Evolutionary conservation across 148 eudicot genomes (phyloP).

Genomic region (Amaranthus hypochondriacus): DNA sequence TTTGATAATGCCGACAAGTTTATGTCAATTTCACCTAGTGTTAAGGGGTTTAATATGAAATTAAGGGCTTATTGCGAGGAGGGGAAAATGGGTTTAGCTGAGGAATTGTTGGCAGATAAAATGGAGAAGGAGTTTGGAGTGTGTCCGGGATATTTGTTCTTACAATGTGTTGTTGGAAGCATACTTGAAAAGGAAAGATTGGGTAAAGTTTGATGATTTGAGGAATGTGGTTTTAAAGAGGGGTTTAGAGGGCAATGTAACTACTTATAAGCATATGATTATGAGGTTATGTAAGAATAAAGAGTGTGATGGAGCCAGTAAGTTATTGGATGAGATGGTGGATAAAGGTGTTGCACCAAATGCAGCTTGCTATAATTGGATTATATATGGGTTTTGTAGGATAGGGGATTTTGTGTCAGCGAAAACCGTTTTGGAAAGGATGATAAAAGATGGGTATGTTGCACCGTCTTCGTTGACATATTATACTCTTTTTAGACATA

Average conservation of each 20-base stretch:
- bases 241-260: conserved; percentile 26
- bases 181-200: conserved; percentile 15
- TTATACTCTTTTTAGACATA: conserved; percentile 26
- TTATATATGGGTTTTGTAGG: conserved; percentile 32
- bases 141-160: conserved; percentile 19
- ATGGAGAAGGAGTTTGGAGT: conserved; percentile 22
- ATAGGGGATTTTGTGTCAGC: conserved; percentile 30
- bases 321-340: conserved; percentile 34
- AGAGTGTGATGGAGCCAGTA: conserved; percentile 24
- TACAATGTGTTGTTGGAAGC: conserved; percentile 27
- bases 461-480: conserved; percentile 23
- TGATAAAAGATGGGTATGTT: conserved; percentile 27
- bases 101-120: conserved; percentile 14
- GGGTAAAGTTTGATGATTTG: conserved; percentile 27
- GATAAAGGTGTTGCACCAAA: conserved; percentile 27
- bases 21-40: conserved; percentile 10
- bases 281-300: conserved; percentile 26
- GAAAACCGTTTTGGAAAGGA: conserved; percentile 22
- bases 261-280: conserved; percentile 30
- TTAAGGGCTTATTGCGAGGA: conserved; percentile 28
- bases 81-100: conserved; percentile 14
- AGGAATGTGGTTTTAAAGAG: conserved; percentile 21
- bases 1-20: not conserved
- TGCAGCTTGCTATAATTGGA: conserved; percentile 23
- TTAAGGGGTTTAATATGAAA: conserved; percentile 25